Evolutionary conservation across 2,329 filamentous ascomycete species (phyloP).

Genomic region (Aspergillus flavus): DNA sequence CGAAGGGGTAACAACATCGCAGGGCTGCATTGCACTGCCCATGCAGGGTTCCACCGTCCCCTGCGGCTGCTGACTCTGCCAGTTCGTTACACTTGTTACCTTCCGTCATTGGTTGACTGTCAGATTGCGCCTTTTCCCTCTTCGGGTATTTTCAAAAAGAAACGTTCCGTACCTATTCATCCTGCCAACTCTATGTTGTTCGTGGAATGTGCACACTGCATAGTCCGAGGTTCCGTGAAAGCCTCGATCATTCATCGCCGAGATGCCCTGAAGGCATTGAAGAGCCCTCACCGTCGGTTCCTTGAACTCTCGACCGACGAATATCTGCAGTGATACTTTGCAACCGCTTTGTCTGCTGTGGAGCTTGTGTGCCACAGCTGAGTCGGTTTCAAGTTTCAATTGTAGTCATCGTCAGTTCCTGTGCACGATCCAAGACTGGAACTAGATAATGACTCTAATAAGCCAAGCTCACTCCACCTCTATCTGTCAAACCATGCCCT

Average conservation of each 20-base stretch:
- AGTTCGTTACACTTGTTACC: not conserved
- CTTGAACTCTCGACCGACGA: not conserved
- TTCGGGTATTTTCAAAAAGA: no score
- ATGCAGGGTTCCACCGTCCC: not conserved
- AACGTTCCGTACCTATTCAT: not conserved
- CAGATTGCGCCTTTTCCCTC: not conserved
- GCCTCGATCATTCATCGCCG: not conserved
- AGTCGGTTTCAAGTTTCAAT: not conserved
- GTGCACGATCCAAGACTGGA: not conserved
- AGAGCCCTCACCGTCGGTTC: not conserved
- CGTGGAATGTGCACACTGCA: not conserved
- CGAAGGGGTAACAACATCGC: not conserved
- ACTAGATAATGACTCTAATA: not conserved
- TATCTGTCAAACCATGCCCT: not conserved
- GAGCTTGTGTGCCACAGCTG: not conserved
- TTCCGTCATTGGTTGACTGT: not conserved
- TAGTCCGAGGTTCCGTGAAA: not conserved
- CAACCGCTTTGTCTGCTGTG: not conserved
- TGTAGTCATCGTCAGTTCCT: not conserved
- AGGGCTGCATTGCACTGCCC: conserved; percentile 3
- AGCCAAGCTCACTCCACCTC: not conserved
- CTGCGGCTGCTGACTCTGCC: not conserved
- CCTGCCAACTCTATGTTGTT: not conserved
- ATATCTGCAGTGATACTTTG: not conserved
- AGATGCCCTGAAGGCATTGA: not conserved